A percentile compares a stretch with the other conserved stretches of the same genome.
Evolutionary conservation across 176 grass and related monocot species (phyloP).

Genomic region (Pharus latifolius): DNA sequence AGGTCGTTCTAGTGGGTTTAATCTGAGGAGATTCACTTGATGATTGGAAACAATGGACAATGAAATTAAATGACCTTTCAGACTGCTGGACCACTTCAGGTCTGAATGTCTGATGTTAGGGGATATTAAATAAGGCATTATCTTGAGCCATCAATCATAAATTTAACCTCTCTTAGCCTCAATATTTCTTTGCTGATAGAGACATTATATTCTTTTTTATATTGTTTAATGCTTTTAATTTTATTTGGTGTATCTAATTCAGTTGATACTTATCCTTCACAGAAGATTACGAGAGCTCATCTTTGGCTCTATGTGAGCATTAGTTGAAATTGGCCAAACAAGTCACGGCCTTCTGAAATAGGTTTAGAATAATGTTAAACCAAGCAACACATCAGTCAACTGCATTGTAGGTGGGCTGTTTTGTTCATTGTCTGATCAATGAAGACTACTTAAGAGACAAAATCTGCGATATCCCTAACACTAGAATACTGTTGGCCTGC

Average conservation of each 20-base stretch:
- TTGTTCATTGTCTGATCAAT: background rate
- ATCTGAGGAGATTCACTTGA: background rate
- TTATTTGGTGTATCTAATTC: background rate
- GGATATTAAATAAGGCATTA: background rate
- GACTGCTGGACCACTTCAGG: constrained; percentile 13
- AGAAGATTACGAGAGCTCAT: constrained; percentile 1
- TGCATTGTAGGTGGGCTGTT: background rate
- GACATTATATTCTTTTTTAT: constrained; percentile 6
- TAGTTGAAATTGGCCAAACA: background rate
- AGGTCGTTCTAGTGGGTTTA: background rate
- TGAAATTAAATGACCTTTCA: constrained; percentile 8
- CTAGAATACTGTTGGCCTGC: background rate
- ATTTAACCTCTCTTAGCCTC: background rate
- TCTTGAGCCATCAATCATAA: background rate
- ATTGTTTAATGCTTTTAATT: background rate
- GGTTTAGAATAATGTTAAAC: background rate
- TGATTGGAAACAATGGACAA: background rate
- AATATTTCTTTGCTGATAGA: background rate
- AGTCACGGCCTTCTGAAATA: constrained; percentile 3
- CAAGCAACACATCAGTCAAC: background rate
- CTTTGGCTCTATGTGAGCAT: background rate
- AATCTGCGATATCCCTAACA: background rate
- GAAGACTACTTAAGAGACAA: background rate
- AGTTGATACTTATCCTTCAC: constrained; percentile 16
- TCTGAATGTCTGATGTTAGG: background rate